Evolutionary conservation across 208 protist species (phyloP), one percentile per base, ranked within the genome.

Genomic region (Wallacemonas sp.): DNA sequence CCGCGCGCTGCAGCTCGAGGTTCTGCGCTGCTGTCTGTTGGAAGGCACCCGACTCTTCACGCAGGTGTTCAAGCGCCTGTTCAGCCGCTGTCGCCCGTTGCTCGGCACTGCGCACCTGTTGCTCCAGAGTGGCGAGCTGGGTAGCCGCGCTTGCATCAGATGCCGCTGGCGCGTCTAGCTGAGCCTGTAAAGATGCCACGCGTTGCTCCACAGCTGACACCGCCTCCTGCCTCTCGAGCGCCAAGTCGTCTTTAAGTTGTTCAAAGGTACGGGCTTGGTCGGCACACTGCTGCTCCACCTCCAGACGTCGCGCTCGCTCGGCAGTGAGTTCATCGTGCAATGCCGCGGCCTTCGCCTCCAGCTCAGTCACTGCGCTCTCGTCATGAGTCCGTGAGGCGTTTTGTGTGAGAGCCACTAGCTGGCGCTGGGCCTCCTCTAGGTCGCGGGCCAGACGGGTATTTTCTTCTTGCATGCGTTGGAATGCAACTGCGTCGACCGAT

Each of bases 51-150:
- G 17, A 12, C 17, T 57, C 32, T 3, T 57, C 30, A 9, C 32
- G 50, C 50, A 39, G 6, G n/a, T 3, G 15, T 5, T 39, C 30
- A 8, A 30, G 50, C 15, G 13, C 42, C 15, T 8, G 26, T 0
- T 68, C 63, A 2, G 45, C 36, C 5, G 57, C 37, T 22, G 0
- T 5, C 12, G 48, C 36, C 15, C 36, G 48, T 15, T 37, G n/a
- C 41, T 53, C 21, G 9, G 32, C n/a, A n/a, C n/a, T n/a, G n/a
- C n/a, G 58, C 39, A 73, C 66, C 38, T 64, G 24, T 24, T 53
- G 32, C 33, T 68, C 29, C 2, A 33, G 55, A 1, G 66, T 42
- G 1, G 8, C 34, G 1, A 39, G 39, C 29, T 50, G 37, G 66
- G 61, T 22, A 53, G 24, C 29, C 42, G 24, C 8, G 26, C 60